A percentile compares a stretch with the other conserved stretches of the same genome.
phyloP scores from a whole-genome alignment of 495 filamentous ascomycete species.

The Talaromyces thailandensis region DNA sequence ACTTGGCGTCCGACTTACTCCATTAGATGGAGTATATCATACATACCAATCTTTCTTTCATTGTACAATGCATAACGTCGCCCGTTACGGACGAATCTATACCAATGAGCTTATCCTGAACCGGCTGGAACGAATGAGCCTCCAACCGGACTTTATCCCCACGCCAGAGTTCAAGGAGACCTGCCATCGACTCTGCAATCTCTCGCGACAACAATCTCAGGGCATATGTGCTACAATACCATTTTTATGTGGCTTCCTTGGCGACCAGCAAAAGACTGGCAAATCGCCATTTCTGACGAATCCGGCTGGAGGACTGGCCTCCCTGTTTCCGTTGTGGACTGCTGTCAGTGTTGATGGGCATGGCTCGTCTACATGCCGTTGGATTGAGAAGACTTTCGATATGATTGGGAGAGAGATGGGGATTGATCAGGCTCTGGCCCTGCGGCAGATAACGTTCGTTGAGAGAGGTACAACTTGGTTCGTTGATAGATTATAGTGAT shows the following conservation, averaged over 20 bases:
- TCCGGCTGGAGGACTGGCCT: conserved; percentile 28
- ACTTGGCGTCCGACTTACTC: not conserved
- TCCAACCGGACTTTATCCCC: not conserved
- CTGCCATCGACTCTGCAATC: conserved; percentile 1
- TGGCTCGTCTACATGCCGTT: conserved; percentile 25
- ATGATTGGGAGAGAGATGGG: conserved; percentile 37
- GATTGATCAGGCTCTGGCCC: conserved; percentile 37
- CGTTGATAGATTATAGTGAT: not conserved
- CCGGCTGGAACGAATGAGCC: not conserved
- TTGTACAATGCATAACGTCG: conserved; percentile 52
- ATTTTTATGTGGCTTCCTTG: conserved; percentile 16
- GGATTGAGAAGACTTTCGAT: conserved; percentile 32
- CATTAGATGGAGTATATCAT: conserved; percentile 50
- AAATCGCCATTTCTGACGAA: not conserved
- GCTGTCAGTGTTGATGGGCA: conserved; percentile 28
- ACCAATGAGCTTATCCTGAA: conserved; percentile 31
- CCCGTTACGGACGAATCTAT: conserved; percentile 51
- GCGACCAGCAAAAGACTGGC: not conserved
- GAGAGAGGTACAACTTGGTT: not conserved
- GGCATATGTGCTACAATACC: conserved; percentile 40
- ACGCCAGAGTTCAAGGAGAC: not conserved
- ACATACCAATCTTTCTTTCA: conserved; percentile 49
- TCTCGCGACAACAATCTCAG: conserved; percentile 14
- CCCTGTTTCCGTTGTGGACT: conserved; percentile 40
- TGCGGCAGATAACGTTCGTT: conserved; percentile 10